phyloP scores from a whole-genome alignment of 2,329 filamentous ascomycete genomes.

The Aspergillus novoparasiticus region DNA sequence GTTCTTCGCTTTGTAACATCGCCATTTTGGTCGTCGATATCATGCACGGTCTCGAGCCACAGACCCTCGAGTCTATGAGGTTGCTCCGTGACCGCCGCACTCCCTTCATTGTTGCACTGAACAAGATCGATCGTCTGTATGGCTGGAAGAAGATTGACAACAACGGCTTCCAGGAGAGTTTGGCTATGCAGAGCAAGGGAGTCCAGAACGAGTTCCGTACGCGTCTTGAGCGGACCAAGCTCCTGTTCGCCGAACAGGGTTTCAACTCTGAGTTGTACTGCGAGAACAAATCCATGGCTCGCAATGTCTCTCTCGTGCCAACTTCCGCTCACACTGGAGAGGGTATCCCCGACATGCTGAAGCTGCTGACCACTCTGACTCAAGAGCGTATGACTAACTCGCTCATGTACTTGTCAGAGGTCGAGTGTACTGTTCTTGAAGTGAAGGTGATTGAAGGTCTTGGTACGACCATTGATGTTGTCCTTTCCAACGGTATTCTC shows the following conservation, averaged over 20 bases:
- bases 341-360: conserved; percentile 98
- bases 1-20: conserved; percentile 98
- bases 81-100: conserved; percentile 91
- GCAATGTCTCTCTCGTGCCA: conserved; percentile 91
- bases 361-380: conserved; percentile 86
- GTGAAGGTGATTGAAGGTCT: conserved; percentile 99
- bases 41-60: conserved; percentile 97
- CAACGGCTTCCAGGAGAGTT: conserved; percentile 94
- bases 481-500: conserved; percentile 92
- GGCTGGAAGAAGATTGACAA: conserved; percentile 99
- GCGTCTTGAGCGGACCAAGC: conserved; percentile 84
- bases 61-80: conserved; percentile 96
- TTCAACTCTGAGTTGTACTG: conserved; percentile 98
- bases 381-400: conserved; percentile 97
- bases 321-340: conserved; percentile 99
- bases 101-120: conserved; percentile 96
- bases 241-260: conserved; percentile 92
- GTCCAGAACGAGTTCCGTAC: conserved; percentile 94
- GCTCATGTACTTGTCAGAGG: conserved; percentile 97
- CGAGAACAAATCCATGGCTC: conserved; percentile 97
- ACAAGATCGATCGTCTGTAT: conserved; percentile 99
- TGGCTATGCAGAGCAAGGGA: conserved; percentile 85
- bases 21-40: conserved; percentile 99
- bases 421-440: conserved; percentile 96
- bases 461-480: conserved; percentile 97